phyloP scores from a whole-genome alignment of 1,139 yeast genomes.

The Blastobotrys raffinosifermentans region DNA sequence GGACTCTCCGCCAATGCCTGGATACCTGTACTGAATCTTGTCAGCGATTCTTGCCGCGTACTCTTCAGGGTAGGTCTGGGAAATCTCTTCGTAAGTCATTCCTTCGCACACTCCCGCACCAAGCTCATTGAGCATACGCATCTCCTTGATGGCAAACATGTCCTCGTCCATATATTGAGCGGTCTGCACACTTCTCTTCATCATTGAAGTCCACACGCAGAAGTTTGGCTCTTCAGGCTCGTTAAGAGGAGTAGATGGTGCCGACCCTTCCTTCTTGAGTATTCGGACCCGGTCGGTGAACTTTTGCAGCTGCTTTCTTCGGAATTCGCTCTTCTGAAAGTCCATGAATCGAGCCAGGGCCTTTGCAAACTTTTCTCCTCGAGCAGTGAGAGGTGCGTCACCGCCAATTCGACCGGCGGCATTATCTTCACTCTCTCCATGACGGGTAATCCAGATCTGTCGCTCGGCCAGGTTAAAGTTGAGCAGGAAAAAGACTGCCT shows the following conservation, averaged over 20 bases:
- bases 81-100: conserved; percentile 81
- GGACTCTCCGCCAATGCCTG: conserved; percentile 97
- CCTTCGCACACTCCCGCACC: conserved; percentile 94
- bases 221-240: conserved; percentile 60
- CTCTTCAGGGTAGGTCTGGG: conserved; percentile 64
- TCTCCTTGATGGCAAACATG: conserved; percentile 68
- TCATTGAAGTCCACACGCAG: conserved; percentile 92
- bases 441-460: conserved; percentile 93
- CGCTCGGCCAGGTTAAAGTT: conserved; percentile 88
- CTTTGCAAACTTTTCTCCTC: conserved; percentile 69
- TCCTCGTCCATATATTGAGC: conserved; percentile 67
- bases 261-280: conserved; percentile 26
- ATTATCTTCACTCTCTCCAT: conserved; percentile 87
- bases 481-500: conserved; percentile 80
- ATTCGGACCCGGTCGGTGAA: conserved; percentile 37
- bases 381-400: conserved; percentile 69
- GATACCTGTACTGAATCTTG: conserved; percentile 80
- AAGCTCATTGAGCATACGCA: conserved; percentile 89
- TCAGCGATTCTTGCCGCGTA: conserved; percentile 67
- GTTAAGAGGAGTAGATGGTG: conserved; percentile 32
- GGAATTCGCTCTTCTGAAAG: conserved; percentile 63
- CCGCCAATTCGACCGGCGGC: conserved; percentile 89
- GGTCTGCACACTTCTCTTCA: conserved; percentile 70
- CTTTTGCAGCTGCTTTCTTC: conserved; percentile 54
- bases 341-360: conserved; percentile 72